Conservation (phyloP, 208 protist genomes). For the Crithidia fasciculata region DNA sequence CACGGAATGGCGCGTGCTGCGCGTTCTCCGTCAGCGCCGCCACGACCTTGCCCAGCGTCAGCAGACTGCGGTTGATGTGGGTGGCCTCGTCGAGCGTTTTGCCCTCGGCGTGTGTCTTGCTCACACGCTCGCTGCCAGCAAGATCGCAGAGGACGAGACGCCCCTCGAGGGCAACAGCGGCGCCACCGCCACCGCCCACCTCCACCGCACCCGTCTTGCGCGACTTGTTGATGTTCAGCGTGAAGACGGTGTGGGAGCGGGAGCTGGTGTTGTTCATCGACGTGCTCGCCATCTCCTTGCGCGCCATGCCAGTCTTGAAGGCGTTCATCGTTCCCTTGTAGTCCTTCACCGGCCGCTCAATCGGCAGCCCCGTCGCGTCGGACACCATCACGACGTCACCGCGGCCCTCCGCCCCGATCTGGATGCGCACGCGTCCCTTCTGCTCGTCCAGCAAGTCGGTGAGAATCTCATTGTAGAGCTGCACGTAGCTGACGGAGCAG, state of each 20-base stretch:
- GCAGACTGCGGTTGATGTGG: slow-evolving; percentile 97
- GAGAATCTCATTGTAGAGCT: slow-evolving; percentile 92
- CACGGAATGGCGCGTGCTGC: slow-evolving; percentile 89
- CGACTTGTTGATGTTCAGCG: slow-evolving; percentile 86
- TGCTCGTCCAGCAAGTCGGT: slow-evolving; percentile 82
- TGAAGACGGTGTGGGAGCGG: slow-evolving; percentile 94
- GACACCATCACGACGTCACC: slow-evolving; percentile 84
- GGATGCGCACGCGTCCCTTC: slow-evolving; percentile 79
- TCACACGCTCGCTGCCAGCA: slow-evolving; percentile 95
- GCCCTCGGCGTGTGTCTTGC: slow-evolving; percentile 92
- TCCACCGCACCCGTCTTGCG: slow-evolving; percentile 49
- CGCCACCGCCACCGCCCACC: slow-evolving; percentile 15
- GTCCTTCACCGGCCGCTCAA: slow-evolving; percentile 67
- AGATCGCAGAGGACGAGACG: slow-evolving; percentile 97
- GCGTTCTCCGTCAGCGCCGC: slow-evolving; percentile 82
- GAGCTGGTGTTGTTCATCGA: slow-evolving; percentile 92
- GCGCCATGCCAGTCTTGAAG: slow-evolving; percentile 80
- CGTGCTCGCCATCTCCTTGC: slow-evolving; percentile 91
- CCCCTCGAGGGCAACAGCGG: slow-evolving; percentile 70
- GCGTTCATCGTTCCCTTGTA: slow-evolving; percentile 77
- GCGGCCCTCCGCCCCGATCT: slow-evolving; percentile 73
- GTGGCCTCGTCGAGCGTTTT: slow-evolving; percentile 94
- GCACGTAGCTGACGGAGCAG: slow-evolving; percentile 87
- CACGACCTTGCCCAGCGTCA: slow-evolving; percentile 92
- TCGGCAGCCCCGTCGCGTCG: slow-evolving; percentile 55